A percentile compares a stretch with the other conserved stretches of the same genome.
phyloP scores from a whole-genome alignment of 306 rosid genomes.

The Castanea sativa region DNA sequence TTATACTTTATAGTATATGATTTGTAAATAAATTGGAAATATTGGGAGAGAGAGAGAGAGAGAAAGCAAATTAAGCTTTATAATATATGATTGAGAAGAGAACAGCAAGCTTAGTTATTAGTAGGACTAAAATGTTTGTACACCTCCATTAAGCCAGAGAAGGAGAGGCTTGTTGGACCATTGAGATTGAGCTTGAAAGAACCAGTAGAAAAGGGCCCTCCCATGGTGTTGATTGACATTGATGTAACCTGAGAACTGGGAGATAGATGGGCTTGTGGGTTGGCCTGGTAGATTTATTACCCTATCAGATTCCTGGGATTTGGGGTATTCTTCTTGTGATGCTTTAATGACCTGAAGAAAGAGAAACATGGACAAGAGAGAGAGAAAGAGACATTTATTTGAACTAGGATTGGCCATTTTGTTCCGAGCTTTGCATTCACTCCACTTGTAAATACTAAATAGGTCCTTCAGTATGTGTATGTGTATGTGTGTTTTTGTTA shows the following conservation, averaged over 20 bases:
- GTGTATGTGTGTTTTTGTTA: background rate
- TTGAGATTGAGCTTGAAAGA: constrained; percentile 57
- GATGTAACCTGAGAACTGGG: constrained; percentile 57
- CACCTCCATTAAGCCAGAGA: constrained; percentile 66
- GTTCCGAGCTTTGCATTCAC: constrained; percentile 15
- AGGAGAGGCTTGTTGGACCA: constrained; percentile 50
- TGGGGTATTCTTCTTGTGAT: constrained; percentile 24
- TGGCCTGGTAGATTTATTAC: constrained; percentile 46
- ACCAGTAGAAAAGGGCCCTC: constrained; percentile 64
- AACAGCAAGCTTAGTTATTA: background rate
- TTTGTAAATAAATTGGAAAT: too few relatives aligned
- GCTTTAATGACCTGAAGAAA: constrained; percentile 20
- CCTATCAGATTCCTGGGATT: constrained; percentile 42
- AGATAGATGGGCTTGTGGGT: constrained; percentile 41
- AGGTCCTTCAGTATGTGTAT: background rate
- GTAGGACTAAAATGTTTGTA: background rate
- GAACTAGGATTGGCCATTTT: background rate
- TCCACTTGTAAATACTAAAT: background rate
- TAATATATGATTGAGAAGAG: background rate
- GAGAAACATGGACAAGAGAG: constrained; percentile 21
- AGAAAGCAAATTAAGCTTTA: background rate
- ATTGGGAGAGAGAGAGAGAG: background rate
- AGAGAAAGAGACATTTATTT: constrained; percentile 21
- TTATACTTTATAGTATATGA: background rate
- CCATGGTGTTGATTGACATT: constrained; percentile 48